A percentile compares a stretch with the other conserved stretches of the same genome.
Evolutionary conservation across 140 eudicot genomes (phyloP).

Genomic region (Flaveria floridana): DNA sequence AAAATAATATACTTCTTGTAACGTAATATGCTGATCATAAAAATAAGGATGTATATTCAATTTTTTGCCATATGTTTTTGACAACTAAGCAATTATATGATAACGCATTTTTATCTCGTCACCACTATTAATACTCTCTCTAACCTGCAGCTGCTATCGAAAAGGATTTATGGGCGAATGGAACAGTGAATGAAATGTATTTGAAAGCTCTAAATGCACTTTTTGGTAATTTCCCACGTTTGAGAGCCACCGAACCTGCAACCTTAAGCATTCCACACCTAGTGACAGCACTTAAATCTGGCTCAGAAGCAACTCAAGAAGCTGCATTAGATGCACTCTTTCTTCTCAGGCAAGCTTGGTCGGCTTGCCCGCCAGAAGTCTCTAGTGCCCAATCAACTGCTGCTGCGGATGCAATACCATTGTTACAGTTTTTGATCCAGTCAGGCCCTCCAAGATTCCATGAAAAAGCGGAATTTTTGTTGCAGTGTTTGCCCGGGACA

Average conservation of each 20-base stretch:
- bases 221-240: conserved; percentile 95
- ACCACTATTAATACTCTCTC: conserved; percentile 9
- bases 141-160: conserved; percentile 81
- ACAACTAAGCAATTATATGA: conserved; percentile 15
- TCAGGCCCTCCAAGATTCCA: conserved; percentile 99
- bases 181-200: conserved; percentile 88
- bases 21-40: not conserved
- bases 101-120: not conserved
- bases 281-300: conserved; percentile 90
- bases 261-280: conserved; percentile 94
- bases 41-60: not conserved
- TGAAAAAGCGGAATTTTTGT: conserved; percentile 84
- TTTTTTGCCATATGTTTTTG: not conserved
- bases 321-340: conserved; percentile 93
- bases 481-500: conserved; percentile 98
- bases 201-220: conserved; percentile 90
- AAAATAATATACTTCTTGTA: not conserved
- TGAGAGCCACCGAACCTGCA: conserved; percentile 96
- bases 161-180: conserved; percentile 94
- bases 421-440: conserved; percentile 85
- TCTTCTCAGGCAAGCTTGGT: conserved; percentile 99
- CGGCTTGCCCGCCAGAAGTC: conserved; percentile 99
- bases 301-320: conserved; percentile 97
- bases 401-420: conserved; percentile 96
- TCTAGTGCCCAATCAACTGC: conserved; percentile 93